Conservation (phyloP, 148 eudicot species). For the Vaccinium vitisidaea region DNA sequence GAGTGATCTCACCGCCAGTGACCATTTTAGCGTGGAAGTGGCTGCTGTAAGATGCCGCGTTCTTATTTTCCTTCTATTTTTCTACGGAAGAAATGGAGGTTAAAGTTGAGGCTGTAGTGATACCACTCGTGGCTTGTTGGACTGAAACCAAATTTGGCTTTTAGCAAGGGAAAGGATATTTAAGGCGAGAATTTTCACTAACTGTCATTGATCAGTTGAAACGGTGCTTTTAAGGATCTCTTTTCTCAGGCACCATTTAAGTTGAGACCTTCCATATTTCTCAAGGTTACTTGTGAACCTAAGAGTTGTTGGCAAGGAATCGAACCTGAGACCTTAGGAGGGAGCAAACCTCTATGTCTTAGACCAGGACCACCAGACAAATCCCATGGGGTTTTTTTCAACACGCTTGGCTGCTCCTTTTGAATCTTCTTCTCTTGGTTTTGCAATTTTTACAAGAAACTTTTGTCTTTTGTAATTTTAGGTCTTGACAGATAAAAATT, state of each 20-base stretch:
- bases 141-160: not conserved
- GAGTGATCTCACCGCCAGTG: too few relatives aligned
- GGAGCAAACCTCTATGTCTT: too few relatives aligned
- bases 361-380: too few relatives aligned
- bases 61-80: not conserved
- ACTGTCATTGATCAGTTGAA: not conserved
- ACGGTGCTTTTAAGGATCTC: not conserved
- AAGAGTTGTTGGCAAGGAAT: not conserved
- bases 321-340: not conserved
- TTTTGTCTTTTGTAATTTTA: too few relatives aligned
- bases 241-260: not conserved
- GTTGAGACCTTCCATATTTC: not conserved
- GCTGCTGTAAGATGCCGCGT: not conserved
- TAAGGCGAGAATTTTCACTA: not conserved
- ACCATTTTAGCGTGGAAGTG: not conserved
- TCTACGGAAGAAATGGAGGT: not conserved
- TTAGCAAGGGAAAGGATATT: slow-evolving; percentile 13
- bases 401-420: too few relatives aligned
- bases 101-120: not conserved
- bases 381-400: too few relatives aligned
- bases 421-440: too few relatives aligned
- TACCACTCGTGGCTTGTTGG: not conserved
- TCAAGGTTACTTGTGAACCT: not conserved
- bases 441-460: too few relatives aligned
- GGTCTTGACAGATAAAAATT: too few relatives aligned